These are phyloP conservation scores for Aureoboletus auriporus DNA, from an alignment of 768 basidiomycete species.

Conservation along the genomic window DNA sequence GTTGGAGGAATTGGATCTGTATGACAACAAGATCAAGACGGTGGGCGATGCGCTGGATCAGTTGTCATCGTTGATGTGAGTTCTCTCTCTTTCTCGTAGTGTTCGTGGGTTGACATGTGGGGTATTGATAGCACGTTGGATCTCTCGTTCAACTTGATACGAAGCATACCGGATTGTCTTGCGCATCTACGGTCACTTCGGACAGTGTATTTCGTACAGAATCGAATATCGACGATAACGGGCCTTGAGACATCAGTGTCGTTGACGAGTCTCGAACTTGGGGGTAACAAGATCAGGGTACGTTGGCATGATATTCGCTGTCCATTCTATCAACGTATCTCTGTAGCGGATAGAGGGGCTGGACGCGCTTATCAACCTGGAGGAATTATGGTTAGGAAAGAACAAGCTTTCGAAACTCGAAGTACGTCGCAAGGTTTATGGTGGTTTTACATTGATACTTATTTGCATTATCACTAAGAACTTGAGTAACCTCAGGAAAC, in stretches of 20 bases:
- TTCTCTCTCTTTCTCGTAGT: not conserved
- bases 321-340: constrained; percentile 1
- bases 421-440: constrained; percentile 34
- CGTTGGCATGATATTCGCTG: constrained; percentile 21
- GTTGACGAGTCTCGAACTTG: constrained; percentile 83
- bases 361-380: constrained; percentile 73
- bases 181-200: constrained; percentile 55
- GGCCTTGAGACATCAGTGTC: constrained; percentile 55
- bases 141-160: constrained; percentile 91
- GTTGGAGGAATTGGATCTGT: constrained; percentile 89
- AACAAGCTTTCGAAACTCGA: constrained; percentile 92
- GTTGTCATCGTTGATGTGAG: constrained; percentile 54
- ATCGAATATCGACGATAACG: constrained; percentile 81
- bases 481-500: constrained; percentile 60
- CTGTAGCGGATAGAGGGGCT: constrained; percentile 82
- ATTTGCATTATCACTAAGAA: constrained; percentile 43
- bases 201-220: constrained; percentile 93
- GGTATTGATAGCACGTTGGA: constrained; percentile 63
- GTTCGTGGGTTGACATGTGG: not conserved
- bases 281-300: constrained; percentile 89
- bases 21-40: constrained; percentile 89
- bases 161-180: constrained; percentile 62
- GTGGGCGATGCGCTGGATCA: constrained; percentile 63
- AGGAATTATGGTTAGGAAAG: constrained; percentile 96
- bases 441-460: not conserved